Evolutionary conservation across 2,329 filamentous ascomycete genomes (phyloP).

Genomic region (Hortaea werneckii): DNA sequence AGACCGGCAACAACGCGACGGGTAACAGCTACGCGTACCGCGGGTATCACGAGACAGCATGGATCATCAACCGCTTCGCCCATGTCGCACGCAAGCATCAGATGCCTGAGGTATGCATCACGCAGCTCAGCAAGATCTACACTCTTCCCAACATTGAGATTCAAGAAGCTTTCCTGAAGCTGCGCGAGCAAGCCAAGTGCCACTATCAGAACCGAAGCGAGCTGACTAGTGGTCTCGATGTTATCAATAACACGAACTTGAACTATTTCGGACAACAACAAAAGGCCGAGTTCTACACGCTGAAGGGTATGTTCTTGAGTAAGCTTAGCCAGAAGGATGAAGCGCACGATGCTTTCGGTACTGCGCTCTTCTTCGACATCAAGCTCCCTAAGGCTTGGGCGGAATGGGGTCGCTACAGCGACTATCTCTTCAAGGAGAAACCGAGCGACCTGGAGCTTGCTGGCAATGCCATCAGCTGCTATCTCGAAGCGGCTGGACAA

Average conservation of each 20-base stretch:
- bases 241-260: conserved; percentile 99
- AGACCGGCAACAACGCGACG: conserved; percentile 62
- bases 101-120: conserved; percentile 93
- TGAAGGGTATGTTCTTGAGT: conserved; percentile 98
- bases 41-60: conserved; percentile 96
- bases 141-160: conserved; percentile 99
- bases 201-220: conserved; percentile 95
- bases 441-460: conserved; percentile 72
- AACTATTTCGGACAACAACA: conserved; percentile 95
- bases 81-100: conserved; percentile 96
- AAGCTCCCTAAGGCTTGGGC: conserved; percentile 95
- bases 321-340: conserved; percentile 86
- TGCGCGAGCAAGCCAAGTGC: conserved; percentile 97
- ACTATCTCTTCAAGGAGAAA: conserved; percentile 89
- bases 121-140: conserved; percentile 93
- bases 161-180: conserved; percentile 94
- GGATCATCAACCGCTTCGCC: conserved; percentile 99
- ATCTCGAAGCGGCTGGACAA: conserved; percentile 86
- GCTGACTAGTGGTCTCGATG: conserved; percentile 83
- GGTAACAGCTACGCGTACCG: conserved; percentile 93
- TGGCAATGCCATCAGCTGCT: conserved; percentile 87
- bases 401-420: conserved; percentile 98
- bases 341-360: conserved; percentile 87
- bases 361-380: conserved; percentile 91
- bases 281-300: conserved; percentile 97